Conservation (phyloP, 371 early-diverging fungal genomes). For the Rhizomucor pusillus region DNA sequence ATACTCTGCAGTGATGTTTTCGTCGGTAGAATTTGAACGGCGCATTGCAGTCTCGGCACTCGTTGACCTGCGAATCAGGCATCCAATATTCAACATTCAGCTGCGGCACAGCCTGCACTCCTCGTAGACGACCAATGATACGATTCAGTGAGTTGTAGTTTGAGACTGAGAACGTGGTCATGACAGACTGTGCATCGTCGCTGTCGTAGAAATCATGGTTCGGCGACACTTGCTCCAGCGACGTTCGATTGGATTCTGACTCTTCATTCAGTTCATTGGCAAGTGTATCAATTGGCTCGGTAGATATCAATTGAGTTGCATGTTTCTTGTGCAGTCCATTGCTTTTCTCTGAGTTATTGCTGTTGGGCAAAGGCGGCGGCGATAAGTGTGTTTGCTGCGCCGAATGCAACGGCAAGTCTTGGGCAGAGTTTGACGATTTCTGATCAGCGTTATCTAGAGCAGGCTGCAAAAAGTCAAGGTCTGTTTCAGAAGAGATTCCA, state of each 20-base stretch:
- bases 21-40: slow-evolving; percentile 72
- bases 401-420: no score
- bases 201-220: slow-evolving; percentile 6
- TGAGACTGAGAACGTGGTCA: slow-evolving; percentile 52
- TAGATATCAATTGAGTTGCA: no score
- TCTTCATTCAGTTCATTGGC: no score
- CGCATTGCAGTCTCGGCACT: slow-evolving; percentile 80
- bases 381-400: slow-evolving; percentile 22
- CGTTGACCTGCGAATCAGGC: slow-evolving; percentile 78
- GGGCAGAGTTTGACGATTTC: not conserved
- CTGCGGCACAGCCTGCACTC: slow-evolving; percentile 61
- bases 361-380: no score
- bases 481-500: no score
- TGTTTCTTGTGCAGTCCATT: no score
- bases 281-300: no score
- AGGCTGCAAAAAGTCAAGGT: slow-evolving; percentile 14
- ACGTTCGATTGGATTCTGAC: slow-evolving; percentile 13
- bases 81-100: slow-evolving; percentile 84
- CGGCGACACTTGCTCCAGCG: not conserved
- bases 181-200: slow-evolving; percentile 54
- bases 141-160: slow-evolving; percentile 58
- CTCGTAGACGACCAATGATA: slow-evolving; percentile 58
- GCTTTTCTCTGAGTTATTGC: no score
- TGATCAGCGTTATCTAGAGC: not conserved
- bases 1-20: slow-evolving; percentile 86